Base-by-base conservation (phyloP, 2,329 filamentous ascomycete genomes). In the Xylaria polymorpha region DNA sequence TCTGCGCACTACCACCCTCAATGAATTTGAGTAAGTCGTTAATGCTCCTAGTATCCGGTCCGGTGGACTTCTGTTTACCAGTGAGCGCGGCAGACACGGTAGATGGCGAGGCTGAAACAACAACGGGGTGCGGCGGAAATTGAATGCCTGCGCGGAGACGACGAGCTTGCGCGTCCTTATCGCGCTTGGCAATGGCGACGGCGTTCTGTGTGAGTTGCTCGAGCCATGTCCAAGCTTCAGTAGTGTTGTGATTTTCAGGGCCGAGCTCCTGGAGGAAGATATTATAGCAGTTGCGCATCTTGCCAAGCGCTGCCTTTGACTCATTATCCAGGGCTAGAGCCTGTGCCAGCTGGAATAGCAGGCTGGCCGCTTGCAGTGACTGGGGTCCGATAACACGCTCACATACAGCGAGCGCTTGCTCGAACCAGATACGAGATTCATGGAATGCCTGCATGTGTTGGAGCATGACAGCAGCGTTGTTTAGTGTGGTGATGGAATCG, bases 391-490 rank as follows among this genome's bases (percentile, higher is more conserved):
- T 97, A 4, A 98, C 90, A 55, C 91, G 88, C 82, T 98, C 94
- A 80, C 94, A 98, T 71, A 98, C 91, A 51, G 89, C 87, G 61
- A 98, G 89, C 10, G 94, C 97, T 72, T 94, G 92, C 81, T 98
- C 96, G 78, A 99, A 99, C 96, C 96, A 99, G 71, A 95, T 86
- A 61, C 96, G 91, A 55, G 95, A 98, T 82, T 97, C 94, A 76
- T 95, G 91, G 84, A 97, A 99, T 70, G 92, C 91, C 85, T 98
- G 97, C 75, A 98, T 88, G 65, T 94, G 91, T 82, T 99, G 96
- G 67, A 99, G 89, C 96, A 99, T 99, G 69, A 99, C 96, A 8
- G 96, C 96, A 22, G 94, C 95, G 78, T 99, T 99, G 87, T 98
- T 99, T 82, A 98, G 92, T 18, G 96, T 98, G 9, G 97, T 99